Evolutionary conservation across 176 grass and related monocot species (phyloP).

Genomic region (Oryza coarctata): DNA sequence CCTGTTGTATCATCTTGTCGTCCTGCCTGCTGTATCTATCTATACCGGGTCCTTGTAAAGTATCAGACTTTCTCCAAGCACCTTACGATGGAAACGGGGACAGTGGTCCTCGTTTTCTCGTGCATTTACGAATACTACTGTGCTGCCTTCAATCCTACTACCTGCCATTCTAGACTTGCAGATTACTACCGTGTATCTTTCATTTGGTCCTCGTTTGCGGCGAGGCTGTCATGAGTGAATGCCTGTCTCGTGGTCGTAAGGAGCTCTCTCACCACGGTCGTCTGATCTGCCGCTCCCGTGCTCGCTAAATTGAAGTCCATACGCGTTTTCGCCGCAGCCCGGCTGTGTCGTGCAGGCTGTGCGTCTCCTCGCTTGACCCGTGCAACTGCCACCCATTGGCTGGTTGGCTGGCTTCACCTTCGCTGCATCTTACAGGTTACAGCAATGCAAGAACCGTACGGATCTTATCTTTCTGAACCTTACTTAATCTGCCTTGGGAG

Average conservation of each 20-base stretch:
- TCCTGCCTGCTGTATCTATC: not conserved
- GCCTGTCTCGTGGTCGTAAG: not conserved
- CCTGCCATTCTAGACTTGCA: not conserved
- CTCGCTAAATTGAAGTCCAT: not conserved
- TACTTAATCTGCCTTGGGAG: not conserved
- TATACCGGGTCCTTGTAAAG: not conserved
- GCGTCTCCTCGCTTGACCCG: not conserved
- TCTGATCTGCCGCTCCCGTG: not conserved
- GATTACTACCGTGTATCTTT: not conserved
- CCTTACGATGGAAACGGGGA: no score
- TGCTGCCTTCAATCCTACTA: not conserved
- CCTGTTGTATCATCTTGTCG: not conserved
- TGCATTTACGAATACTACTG: not conserved
- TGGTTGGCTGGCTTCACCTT: no score
- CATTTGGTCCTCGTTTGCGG: not conserved
- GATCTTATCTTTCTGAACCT: not conserved
- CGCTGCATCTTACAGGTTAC: no score
- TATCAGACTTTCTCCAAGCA: no score
- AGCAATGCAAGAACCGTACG: not conserved
- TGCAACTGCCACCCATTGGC: not conserved
- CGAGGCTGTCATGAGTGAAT: slow-evolving; percentile 10
- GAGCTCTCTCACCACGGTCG: not conserved
- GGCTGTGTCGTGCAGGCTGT: not conserved
- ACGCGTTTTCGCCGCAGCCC: not conserved
- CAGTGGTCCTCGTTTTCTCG: not conserved